Conservation (phyloP, 1,284 basidiomycete species). For the Trametes polyzona region DNA sequence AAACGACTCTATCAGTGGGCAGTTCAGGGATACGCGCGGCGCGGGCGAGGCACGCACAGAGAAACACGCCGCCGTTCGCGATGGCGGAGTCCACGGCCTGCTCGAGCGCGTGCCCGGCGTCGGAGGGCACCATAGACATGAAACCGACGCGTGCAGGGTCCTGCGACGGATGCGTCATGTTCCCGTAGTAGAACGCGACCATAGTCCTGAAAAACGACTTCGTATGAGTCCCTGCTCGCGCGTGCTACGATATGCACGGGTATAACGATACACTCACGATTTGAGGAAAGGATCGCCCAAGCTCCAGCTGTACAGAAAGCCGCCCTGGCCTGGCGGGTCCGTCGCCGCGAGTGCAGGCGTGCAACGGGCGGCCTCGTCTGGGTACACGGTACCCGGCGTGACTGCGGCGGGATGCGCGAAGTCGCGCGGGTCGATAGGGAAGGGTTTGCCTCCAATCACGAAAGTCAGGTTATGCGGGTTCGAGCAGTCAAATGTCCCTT, state of each 20-base stretch:
- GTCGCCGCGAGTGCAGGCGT: conserved; percentile 50
- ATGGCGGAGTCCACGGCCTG: conserved; percentile 44
- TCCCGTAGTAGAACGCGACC: conserved; percentile 64
- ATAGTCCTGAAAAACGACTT: conserved; percentile 30
- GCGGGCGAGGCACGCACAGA: conserved; percentile 38
- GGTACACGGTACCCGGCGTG: conserved; percentile 24
- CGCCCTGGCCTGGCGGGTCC: conserved; percentile 49
- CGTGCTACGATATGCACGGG: not conserved
- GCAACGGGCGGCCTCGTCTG: conserved; percentile 37
- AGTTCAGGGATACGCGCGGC: not conserved
- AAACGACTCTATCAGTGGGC: not conserved
- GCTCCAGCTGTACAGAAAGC: conserved; percentile 43
- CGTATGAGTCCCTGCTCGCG: too few relatives aligned
- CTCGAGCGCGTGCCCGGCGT: conserved; percentile 47
- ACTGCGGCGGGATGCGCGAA: conserved; percentile 43
- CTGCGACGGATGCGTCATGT: conserved; percentile 59
- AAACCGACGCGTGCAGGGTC: conserved; percentile 71
- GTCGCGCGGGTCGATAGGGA: conserved; percentile 70
- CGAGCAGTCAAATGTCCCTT: conserved; percentile 43
- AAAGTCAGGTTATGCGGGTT: conserved; percentile 61
- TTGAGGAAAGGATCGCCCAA: conserved; percentile 47
- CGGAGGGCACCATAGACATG: conserved; percentile 62
- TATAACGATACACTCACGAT: conserved; percentile 34
- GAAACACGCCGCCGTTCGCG: conserved; percentile 44
- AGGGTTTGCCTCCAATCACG: conserved; percentile 61